Base-by-base conservation (phyloP, 75 land plant species). In the Azolla pinnata region DNA sequence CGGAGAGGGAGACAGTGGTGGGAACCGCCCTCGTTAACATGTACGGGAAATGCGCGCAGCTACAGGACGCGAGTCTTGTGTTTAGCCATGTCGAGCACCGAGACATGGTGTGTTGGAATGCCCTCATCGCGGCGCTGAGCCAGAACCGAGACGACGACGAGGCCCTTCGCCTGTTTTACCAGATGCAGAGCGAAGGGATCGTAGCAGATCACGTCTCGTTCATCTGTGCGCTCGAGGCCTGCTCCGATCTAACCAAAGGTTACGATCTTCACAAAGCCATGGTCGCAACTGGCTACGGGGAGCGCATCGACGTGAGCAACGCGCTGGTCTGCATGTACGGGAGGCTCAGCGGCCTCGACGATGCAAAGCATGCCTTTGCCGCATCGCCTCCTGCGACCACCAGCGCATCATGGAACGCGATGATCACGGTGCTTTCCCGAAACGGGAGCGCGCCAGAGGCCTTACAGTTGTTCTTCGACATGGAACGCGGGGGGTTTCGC, bases 31-130 rank as follows among this genome's bases (percentile, higher is more conserved):
- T 84, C 44, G 61, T 81, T 7, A 75, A 77, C 12, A 84, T 84
- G 87, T 81, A 80, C 45, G 71, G 84, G n/a, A 80, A 78, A 73
- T 85, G 90, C 61, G 86, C 90, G 0, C 59, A 73, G 29, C 52
- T 86, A 3, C 77, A 71, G 38, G 79, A 75, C 42, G 95, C 86
- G n/a, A 68, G 54, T 14, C 55, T 52, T 20, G 86, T 75, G 26
- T 88, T 88, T 32, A 45, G 56, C 27, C 64, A 67, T 31, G 82
- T 80, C 81, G 59, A 26, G 18, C 61, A 68, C 17, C 35, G 51
- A 16, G 83, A 82, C 67, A 71, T 81, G 28, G 69, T 86, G n/a
- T 72, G 91, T 28, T 90, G 96, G 96, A 90, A 80, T 53, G 74
- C 91, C 9, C 76, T 90, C 64, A 73, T 90, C 28, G 61, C 82